Evolutionary conservation across 768 basidiomycete species (phyloP).

Genomic region (Naganishia onofrii): DNA sequence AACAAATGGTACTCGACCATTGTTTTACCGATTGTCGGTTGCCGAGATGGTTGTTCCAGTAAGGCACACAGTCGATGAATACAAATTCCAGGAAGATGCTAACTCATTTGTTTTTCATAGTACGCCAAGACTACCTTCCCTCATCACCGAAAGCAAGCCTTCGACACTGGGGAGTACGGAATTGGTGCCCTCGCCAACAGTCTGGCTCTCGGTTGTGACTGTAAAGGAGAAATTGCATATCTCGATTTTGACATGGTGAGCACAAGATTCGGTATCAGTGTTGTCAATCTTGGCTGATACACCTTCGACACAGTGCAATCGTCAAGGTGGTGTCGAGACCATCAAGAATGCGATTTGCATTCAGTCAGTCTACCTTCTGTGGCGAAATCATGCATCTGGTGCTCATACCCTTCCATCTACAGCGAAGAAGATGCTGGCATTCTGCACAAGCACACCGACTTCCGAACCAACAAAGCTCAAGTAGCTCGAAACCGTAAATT

Average conservation of each 20-base stretch:
- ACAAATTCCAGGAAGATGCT: neutral
- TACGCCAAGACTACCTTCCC: constrained; percentile 68
- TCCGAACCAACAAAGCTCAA: constrained; percentile 63
- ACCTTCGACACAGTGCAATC: constrained; percentile 4
- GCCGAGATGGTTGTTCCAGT: constrained; percentile 87
- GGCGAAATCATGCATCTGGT: neutral
- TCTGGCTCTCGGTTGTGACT: constrained; percentile 84
- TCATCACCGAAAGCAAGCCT: constrained; percentile 84
- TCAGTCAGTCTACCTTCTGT: constrained; percentile 7
- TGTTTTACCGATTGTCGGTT: constrained; percentile 78
- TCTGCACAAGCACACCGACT: constrained; percentile 81
- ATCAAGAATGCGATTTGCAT: constrained; percentile 89
- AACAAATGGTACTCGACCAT: constrained; percentile 66
- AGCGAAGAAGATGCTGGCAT: constrained; percentile 80
- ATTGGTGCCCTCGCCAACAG: constrained; percentile 91
- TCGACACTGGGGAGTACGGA: constrained; percentile 81
- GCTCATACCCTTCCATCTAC: neutral
- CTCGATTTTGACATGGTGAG: constrained; percentile 25
- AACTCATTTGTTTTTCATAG: neutral
- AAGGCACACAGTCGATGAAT: constrained; percentile 11
- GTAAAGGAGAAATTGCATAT: constrained; percentile 58
- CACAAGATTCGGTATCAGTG: neutral
- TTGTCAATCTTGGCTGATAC: neutral
- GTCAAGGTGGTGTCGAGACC: constrained; percentile 54
- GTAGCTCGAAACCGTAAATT: constrained; percentile 74